Evolutionary conservation across 495 filamentous ascomycete genomes (phyloP).

Genomic region (Penicillium lagena): DNA sequence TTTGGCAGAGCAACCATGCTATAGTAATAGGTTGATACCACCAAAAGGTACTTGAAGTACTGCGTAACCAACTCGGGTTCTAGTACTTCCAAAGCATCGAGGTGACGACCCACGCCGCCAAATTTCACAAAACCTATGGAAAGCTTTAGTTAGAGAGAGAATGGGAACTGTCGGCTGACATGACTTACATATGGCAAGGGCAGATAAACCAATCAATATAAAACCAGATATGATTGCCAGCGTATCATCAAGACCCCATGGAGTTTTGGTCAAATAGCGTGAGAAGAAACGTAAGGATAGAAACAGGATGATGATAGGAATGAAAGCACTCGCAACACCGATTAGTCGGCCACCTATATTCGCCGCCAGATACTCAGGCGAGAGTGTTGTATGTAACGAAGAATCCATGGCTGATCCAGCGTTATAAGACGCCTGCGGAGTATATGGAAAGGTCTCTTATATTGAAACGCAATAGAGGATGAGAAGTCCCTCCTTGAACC

Average conservation of each 20-base stretch:
- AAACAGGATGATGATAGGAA: not conserved
- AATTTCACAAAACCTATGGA: not conserved
- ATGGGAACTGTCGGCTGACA: not conserved
- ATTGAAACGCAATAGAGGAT: too few species aligned
- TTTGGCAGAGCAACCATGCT: not conserved
- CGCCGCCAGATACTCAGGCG: not conserved
- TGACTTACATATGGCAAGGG: not conserved
- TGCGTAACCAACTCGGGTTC: not conserved
- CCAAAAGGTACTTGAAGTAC: not conserved
- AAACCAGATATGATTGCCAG: not conserved
- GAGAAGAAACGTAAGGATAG: not conserved
- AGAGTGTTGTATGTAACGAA: not conserved
- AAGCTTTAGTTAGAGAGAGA: not conserved
- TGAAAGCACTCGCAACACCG: not conserved
- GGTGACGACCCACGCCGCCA: not conserved
- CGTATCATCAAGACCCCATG: not conserved
- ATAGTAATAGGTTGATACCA: not conserved
- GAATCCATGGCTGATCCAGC: too few species aligned
- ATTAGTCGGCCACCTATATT: not conserved
- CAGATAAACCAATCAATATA: not conserved
- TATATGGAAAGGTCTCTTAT: too few species aligned
- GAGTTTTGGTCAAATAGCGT: not conserved
- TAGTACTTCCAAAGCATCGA: not conserved
- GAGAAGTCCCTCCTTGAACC: too few species aligned
- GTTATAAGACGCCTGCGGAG: too few species aligned